Percentiles rank a stretch among this genome's conserved stretches.
phyloP scores from a whole-genome alignment of 140 eudicot genomes.

The Cichorium intybus region DNA sequence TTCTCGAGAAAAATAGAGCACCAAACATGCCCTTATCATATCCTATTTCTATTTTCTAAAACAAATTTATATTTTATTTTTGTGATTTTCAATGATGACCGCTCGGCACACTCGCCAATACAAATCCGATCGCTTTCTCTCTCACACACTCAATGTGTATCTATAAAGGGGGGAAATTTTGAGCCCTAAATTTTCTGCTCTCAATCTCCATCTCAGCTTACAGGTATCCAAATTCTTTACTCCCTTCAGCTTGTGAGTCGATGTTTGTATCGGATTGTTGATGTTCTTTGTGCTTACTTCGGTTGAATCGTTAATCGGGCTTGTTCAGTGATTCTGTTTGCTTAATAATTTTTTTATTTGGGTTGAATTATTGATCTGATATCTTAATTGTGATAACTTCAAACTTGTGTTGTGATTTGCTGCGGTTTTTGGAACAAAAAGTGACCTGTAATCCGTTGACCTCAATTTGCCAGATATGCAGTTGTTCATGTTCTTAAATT shows the following conservation, averaged over 20 bases:
- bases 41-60: not conserved
- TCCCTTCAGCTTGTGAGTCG: slow-evolving; percentile 5
- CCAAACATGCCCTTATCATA: slow-evolving; percentile 61
- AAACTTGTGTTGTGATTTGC: not conserved
- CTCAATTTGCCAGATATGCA: not conserved
- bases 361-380: not conserved
- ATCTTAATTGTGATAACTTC: not conserved
- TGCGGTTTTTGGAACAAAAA: not conserved
- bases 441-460: slow-evolving; percentile 1
- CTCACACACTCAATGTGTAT: slow-evolving; percentile 21
- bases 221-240: slow-evolving; percentile 10
- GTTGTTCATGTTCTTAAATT: not conserved
- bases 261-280: not conserved
- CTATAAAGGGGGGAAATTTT: slow-evolving; percentile 9
- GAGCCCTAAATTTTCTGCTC: slow-evolving; percentile 27
- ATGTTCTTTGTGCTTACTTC: slow-evolving; percentile 6
- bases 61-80: not conserved
- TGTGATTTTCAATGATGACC: slow-evolving; percentile 32
- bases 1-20: slow-evolving; percentile 31
- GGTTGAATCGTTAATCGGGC: not conserved
- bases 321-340: slow-evolving; percentile 1
- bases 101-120: slow-evolving; percentile 43
- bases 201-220: not conserved
- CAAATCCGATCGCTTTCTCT: slow-evolving; percentile 30
- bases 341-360: not conserved